Base-by-base conservation (phyloP, 2,329 filamentous ascomycete genomes). In the Apiospora koreana region DNA sequence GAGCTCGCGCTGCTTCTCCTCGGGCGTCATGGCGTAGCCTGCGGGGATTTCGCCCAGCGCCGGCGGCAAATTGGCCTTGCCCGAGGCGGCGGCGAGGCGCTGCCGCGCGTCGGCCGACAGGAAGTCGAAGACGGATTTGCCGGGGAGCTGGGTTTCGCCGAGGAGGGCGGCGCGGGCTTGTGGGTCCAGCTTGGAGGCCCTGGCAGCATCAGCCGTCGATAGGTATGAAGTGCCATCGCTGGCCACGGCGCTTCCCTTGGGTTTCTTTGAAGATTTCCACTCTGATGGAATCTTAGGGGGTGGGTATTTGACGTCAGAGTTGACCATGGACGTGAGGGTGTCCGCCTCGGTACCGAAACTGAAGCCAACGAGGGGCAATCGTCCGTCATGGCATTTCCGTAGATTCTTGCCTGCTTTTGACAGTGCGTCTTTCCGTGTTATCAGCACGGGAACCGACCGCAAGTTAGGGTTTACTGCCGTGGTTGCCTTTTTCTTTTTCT, bases 41-140 rank as follows among this genome's bases (percentile, higher is more conserved):
- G 86, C 85, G 0, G 93, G 93, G 2, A 92, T 85, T 81, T 98
- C 93, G 68, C 93, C 91, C 1, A 91, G 84, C 0, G 92, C 96
- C 9, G 90, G 89, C 0, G 96, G 96, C 2, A 99, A 87, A 76
- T 95, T 89, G 2, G 82, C 81, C 70, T 91, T 94, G 1, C 95
- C 95, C 2, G 94, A 94, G 0, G 91, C 91, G 14, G 89, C 86
- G 3, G 88, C 94, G 62, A 99, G 87, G 35, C 91, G 89, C 68
- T 95, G 92, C 72, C 96, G 90, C 3, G 93, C 90, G 43, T 92
- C 88, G 0, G 93, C 86, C 0, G 93, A 93, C 74, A 99, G 87
- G 80, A 93, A 99, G 81, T 98, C 95, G 79, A 98, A 99, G 2
- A 99, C 91, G 0, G 96, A 98, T 82, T 98, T 98, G 0, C 94